phyloP scores from a whole-genome alignment of 75 land plant species.

The Selaginella tamariscina region DNA sequence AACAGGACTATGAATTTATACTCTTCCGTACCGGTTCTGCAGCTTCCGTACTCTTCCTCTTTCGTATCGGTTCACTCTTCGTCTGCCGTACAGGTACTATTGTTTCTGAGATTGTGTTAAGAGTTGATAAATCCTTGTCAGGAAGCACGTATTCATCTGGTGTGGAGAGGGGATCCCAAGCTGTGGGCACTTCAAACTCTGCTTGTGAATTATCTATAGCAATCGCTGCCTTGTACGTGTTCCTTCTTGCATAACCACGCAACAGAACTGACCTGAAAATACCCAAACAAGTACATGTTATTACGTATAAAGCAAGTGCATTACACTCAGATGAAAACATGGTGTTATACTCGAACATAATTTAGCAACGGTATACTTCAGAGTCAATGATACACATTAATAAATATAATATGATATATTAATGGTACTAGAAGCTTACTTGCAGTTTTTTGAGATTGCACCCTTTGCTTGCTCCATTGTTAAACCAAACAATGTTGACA shows the following conservation, averaged over 20 bases:
- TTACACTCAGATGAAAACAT: too few species aligned
- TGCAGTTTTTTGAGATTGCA: constrained; percentile 70
- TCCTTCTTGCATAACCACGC: constrained; percentile 56
- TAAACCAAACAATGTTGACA: constrained; percentile 59
- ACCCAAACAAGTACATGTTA: not conserved
- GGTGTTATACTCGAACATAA: too few species aligned
- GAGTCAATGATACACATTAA: not conserved
- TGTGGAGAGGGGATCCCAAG: constrained; percentile 66
- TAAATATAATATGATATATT: not conserved
- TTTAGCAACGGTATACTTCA: too few species aligned
- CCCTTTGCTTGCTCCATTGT: constrained; percentile 60
- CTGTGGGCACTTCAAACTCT: constrained; percentile 32
- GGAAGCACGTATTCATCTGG: not conserved
- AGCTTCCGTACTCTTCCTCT: too few species aligned
- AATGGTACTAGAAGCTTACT: constrained; percentile 27
- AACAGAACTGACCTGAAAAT: constrained; percentile 38
- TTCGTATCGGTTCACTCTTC: too few species aligned
- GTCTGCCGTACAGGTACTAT: too few species aligned
- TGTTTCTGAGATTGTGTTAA: too few species aligned
- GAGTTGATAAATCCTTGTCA: not conserved
- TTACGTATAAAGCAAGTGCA: not conserved
- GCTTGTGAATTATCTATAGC: constrained; percentile 35
- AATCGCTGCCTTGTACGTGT: constrained; percentile 54
- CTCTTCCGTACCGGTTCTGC: too few species aligned
- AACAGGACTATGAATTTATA: too few species aligned